A percentile compares a stretch with the other conserved stretches of the same genome.
These are phyloP conservation scores for Hypoxylon crocopeplum DNA, from an alignment of 495 filamentous ascomycete genomes.

Conservation along the genomic window DNA sequence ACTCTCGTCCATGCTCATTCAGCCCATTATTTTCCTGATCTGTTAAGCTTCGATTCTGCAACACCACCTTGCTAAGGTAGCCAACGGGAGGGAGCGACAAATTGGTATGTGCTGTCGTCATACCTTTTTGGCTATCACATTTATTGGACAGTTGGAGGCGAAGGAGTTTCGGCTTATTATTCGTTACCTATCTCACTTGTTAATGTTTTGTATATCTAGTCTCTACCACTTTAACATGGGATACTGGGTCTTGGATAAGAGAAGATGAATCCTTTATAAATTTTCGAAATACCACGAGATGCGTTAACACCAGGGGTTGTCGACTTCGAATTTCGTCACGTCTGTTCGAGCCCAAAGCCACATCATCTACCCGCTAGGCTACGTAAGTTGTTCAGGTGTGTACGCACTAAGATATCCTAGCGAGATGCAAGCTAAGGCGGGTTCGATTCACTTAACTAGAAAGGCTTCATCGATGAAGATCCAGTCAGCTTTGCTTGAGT, in stretches of 20 bases:
- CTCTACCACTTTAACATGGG: no score
- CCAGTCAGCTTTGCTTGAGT: no score
- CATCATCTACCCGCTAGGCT: slow-evolving; percentile 3
- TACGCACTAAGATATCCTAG: not conserved
- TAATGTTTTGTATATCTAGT: no score
- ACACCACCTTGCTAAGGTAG: slow-evolving; percentile 28
- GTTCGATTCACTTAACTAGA: no score
- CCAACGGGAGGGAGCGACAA: slow-evolving; percentile 9
- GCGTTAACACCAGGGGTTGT: slow-evolving; percentile 21
- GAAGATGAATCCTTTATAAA: no score
- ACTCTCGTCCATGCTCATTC: not conserved
- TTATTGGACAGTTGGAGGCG: not conserved
- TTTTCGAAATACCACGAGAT: not conserved
- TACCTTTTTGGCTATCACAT: slow-evolving; percentile 25
- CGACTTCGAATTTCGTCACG: slow-evolving; percentile 23
- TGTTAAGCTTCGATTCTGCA: slow-evolving; percentile 27
- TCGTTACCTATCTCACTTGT: no score
- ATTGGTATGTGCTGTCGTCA: slow-evolving; percentile 21
- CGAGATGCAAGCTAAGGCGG: not conserved
- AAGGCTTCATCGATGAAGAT: no score
- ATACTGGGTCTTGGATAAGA: no score
- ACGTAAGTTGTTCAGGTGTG: slow-evolving; percentile 1
- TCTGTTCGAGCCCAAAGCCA: slow-evolving; percentile 16
- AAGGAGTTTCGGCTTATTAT: no score
- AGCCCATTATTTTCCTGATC: slow-evolving; percentile 19